Percentiles rank a stretch among this genome's conserved stretches.
Conservation (phyloP, 768 basidiomycete genomes). For the Hemileccinum impolitum region DNA sequence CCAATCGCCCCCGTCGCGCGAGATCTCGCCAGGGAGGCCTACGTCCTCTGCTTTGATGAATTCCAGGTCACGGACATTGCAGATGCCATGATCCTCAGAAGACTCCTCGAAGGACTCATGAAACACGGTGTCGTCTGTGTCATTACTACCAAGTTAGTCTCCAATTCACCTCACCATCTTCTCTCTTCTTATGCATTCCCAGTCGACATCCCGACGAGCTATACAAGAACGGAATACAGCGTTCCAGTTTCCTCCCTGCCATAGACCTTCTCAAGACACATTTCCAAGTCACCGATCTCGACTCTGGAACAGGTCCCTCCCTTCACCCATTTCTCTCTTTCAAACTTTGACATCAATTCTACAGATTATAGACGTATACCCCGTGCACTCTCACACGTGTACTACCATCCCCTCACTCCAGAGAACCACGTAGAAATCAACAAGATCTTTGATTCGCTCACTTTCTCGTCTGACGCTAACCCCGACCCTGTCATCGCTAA, state of each 20-base stretch:
- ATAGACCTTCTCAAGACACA: conserved; percentile 88
- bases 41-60: conserved; percentile 93
- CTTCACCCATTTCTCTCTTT: not conserved
- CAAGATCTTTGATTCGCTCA: conserved; percentile 79
- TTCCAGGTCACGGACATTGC: conserved; percentile 99
- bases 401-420: conserved; percentile 75
- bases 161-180: not conserved
- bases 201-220: conserved; percentile 97
- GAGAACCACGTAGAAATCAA: conserved; percentile 67
- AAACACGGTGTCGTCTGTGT: conserved; percentile 90
- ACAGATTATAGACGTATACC: conserved; percentile 94
- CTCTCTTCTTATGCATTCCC: not conserved
- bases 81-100: conserved; percentile 95
- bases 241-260: conserved; percentile 89
- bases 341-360: not conserved
- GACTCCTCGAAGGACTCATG: conserved; percentile 82
- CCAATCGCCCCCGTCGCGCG: conserved; percentile 84
- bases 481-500: conserved; percentile 53
- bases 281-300: conserved; percentile 87
- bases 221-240: conserved; percentile 98
- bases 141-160: conserved; percentile 91
- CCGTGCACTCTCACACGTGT: conserved; percentile 89
- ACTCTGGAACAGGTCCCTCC: conserved; percentile 84
- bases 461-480: conserved; percentile 35
- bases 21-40: conserved; percentile 80